These are phyloP conservation scores for Trichoderma cornu-damae DNA, from an alignment of 2,329 filamentous ascomycete genomes.

Conservation along the genomic window DNA sequence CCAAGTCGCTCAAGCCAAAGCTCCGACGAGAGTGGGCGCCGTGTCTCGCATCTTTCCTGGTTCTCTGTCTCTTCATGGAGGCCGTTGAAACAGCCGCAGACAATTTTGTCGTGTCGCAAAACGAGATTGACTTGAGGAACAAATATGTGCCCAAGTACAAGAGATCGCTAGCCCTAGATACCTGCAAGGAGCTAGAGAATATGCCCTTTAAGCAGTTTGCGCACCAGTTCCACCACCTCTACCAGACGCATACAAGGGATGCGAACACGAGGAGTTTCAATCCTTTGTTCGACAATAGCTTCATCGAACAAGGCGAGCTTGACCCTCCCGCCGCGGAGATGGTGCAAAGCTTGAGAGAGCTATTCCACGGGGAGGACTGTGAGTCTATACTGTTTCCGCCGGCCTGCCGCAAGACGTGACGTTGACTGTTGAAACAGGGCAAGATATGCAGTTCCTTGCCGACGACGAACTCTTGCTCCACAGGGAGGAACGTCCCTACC, in stretches of 20 bases:
- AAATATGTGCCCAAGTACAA: slow-evolving; percentile 35
- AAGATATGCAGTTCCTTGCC: slow-evolving; percentile 39
- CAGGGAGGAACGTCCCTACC: slow-evolving; percentile 42
- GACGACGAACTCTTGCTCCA: slow-evolving; percentile 44
- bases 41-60: slow-evolving; percentile 51
- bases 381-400: slow-evolving; percentile 26
- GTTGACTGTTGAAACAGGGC: slow-evolving; percentile 27
- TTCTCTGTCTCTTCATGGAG: slow-evolving; percentile 57
- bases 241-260: slow-evolving; percentile 52
- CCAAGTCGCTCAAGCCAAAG: slow-evolving; percentile 51
- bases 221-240: slow-evolving; percentile 56
- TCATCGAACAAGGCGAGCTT: slow-evolving; percentile 41
- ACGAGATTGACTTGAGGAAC: slow-evolving; percentile 44
- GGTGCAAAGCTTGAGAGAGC: slow-evolving; percentile 40
- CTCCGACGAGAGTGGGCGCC: slow-evolving; percentile 51
- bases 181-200: slow-evolving; percentile 51
- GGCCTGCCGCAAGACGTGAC: not conserved
- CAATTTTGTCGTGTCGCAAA: slow-evolving; percentile 47
- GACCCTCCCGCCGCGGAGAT: slow-evolving; percentile 44
- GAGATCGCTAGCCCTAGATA: slow-evolving; percentile 41
- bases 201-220: slow-evolving; percentile 57
- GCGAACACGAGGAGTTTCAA: slow-evolving; percentile 49
- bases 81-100: slow-evolving; percentile 50
- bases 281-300: slow-evolving; percentile 45
- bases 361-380: slow-evolving; percentile 44